Percentiles rank a stretch among this genome's conserved stretches.
Conservation (phyloP, 257 asterid species). For the Lavandula angustifolia region DNA sequence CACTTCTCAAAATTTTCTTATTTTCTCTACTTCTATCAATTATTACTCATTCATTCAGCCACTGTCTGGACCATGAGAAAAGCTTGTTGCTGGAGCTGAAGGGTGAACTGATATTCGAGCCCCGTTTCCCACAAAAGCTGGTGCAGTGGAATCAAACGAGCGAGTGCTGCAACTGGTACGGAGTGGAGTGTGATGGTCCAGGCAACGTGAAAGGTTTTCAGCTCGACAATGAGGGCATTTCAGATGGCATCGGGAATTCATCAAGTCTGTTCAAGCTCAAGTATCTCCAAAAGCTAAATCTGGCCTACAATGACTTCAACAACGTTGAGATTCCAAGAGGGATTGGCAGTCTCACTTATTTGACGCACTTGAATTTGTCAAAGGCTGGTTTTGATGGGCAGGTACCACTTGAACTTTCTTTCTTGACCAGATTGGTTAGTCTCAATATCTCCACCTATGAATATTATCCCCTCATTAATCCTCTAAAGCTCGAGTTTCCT, state of each 20-base stretch:
- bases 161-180: neutral
- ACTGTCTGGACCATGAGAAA: neutral
- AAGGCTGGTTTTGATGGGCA: neutral
- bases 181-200: neutral
- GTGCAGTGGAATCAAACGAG: neutral
- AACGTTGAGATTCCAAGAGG: neutral
- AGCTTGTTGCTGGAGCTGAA: neutral
- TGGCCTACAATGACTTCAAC: neutral
- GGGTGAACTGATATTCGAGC: neutral
- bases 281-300: neutral
- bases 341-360: no score
- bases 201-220: no score
- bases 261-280: neutral
- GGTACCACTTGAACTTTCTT: neutral
- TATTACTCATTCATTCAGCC: neutral
- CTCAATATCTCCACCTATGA: neutral
- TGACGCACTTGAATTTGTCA: neutral
- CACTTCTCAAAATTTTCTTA: no score
- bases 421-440: neutral
- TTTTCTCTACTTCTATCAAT: no score
- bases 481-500: neutral
- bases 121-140: neutral
- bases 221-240: no score
- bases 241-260: no score
- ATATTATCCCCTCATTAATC: no score